These are phyloP conservation scores for Galerina sulciceps DNA, from an alignment of 768 basidiomycete species.

Conservation along the genomic window DNA sequence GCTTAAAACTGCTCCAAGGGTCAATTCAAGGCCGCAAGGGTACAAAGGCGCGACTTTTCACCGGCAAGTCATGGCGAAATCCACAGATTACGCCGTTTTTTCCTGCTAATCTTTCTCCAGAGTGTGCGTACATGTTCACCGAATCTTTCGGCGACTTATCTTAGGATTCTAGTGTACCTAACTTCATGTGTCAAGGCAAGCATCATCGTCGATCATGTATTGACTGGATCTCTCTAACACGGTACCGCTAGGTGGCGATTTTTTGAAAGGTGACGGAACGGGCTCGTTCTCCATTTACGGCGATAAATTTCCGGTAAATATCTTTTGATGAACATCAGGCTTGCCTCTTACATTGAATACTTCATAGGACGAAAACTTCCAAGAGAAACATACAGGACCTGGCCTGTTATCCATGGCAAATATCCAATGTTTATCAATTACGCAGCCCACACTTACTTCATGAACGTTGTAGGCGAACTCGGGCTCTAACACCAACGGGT, in stretches of 20 bases:
- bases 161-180: slow-evolving; percentile 63
- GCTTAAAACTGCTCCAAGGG: slow-evolving; percentile 40
- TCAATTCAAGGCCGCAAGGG: slow-evolving; percentile 86
- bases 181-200: slow-evolving; percentile 96
- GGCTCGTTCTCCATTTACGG: slow-evolving; percentile 98
- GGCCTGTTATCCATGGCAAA: slow-evolving; percentile 91
- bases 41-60: slow-evolving; percentile 94
- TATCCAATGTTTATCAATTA: slow-evolving; percentile 1
- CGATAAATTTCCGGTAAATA: slow-evolving; percentile 83
- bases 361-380: slow-evolving; percentile 90
- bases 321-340: neutral
- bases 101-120: slow-evolving; percentile 40
- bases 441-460: neutral
- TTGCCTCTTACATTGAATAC: neutral
- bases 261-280: slow-evolving; percentile 92
- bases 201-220: neutral
- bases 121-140: slow-evolving; percentile 57
- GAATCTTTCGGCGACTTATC: slow-evolving; percentile 14
- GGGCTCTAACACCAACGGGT: slow-evolving; percentile 92
- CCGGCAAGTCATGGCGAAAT: slow-evolving; percentile 54
- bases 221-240: neutral
- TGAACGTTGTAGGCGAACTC: slow-evolving; percentile 78
- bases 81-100: neutral
- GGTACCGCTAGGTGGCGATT: slow-evolving; percentile 77
- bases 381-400: slow-evolving; percentile 83